Conservation (phyloP, 371 early-diverging fungal species). For the Mucor saturninus region DNA sequence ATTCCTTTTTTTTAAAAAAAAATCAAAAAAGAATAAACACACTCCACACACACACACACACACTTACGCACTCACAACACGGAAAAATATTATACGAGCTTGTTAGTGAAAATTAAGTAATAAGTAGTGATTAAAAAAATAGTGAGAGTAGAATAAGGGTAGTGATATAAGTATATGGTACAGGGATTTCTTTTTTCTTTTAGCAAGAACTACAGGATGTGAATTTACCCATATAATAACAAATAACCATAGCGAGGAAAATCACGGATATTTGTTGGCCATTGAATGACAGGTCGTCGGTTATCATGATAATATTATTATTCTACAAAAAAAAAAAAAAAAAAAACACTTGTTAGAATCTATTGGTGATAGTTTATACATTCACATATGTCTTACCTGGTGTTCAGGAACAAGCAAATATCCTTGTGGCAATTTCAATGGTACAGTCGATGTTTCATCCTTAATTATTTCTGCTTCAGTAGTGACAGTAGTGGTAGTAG, state of each 20-base stretch:
- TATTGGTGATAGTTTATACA: no score
- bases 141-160: neutral
- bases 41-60: no score
- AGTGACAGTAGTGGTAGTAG: neutral
- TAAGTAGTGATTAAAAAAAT: neutral
- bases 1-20: neutral
- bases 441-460: neutral
- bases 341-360: neutral
- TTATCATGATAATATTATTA: constrained; percentile 50
- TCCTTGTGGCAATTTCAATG: constrained; percentile 45
- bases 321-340: constrained; percentile 18
- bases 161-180: neutral
- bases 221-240: constrained; percentile 58
- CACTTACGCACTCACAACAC: no score
- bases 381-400: constrained; percentile 32
- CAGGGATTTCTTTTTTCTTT: neutral
- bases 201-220: constrained; percentile 32
- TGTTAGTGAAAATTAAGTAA: neutral
- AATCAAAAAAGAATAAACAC: neutral
- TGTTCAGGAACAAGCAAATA: constrained; percentile 51
- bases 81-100: no score
- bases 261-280: constrained; percentile 55
- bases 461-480: neutral
- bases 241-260: constrained; percentile 54
- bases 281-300: constrained; percentile 55